Evolutionary conservation across 345 rosid species (phyloP), one percentile per base, ranked within the genome.

Genomic region (Litchi chinensis): DNA sequence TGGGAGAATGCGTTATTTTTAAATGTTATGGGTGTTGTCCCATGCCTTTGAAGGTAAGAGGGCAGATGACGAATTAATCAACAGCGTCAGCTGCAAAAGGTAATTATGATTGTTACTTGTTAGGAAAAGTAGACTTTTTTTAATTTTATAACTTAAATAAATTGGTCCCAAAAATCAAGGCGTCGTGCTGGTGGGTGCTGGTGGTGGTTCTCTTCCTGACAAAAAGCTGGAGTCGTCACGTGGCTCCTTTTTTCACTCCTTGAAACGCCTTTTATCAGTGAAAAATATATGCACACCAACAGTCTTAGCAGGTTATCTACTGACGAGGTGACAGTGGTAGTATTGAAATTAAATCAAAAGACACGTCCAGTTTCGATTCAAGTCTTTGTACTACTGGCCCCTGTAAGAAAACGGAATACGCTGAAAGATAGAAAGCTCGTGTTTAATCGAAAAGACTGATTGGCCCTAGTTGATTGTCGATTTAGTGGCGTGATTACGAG

Each of bases 161-260:
- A 65, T 48, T 26, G 60, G 39, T 48, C 71, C 18, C 65, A 6
- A 18, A 48, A 76, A 50, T 18, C 65, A 32, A 76, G 37, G 78
- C 32, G 12, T 50, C 12, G 28, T 60, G 57, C 44, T 8, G 44
- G 44, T 41, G 44, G 8, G 57, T 52, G 57, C 19, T 52, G 19
- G 57, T 52, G 57, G 57, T 52, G 52, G 52, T 52, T 57, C 63
- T 57, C 63, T 11, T 28, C 50, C 79, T n/a, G 71, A 67, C 79
- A 67, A 76, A 60, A 76, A 76, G 72, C 79, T 54, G 71, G 22
- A 37, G 0, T 16, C 0, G 52, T 67, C 73, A 66, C 79, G 72
- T 76, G 79, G 52, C 65, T 39, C 5, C 65, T 10, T 19, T 48
- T n/a, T 60, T 21, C 0, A 8, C 26, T 52, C 50, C 7, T 37